Percentiles rank a stretch among this genome's conserved stretches.
Evolutionary conservation across 140 eudicot species (phyloP).

Genomic region (Bidens hawaiensis): DNA sequence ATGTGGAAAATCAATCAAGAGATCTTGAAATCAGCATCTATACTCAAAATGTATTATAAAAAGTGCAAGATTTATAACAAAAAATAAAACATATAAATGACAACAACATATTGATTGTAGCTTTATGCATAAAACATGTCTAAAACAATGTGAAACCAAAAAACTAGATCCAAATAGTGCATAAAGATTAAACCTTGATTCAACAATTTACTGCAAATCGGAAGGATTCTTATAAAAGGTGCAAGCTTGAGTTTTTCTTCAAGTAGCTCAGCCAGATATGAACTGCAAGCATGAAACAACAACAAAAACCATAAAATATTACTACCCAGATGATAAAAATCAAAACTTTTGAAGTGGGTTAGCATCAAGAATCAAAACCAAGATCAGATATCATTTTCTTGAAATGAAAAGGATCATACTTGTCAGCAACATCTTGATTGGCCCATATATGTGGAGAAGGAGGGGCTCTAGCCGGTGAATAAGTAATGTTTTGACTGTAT

Average conservation of each 20-base stretch:
- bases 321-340: conserved; percentile 1
- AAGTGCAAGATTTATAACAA: conserved; percentile 20
- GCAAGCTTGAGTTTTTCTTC: conserved; percentile 73
- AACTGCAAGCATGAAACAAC: conserved; percentile 40
- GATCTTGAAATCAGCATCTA: conserved; percentile 22
- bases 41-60: conserved; percentile 3
- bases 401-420: conserved; percentile 23
- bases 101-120: conserved; percentile 4
- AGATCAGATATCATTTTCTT: conserved; percentile 10
- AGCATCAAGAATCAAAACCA: conserved; percentile 17
- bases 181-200: conserved; percentile 57
- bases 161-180: conserved; percentile 46
- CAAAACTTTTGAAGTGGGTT: conserved; percentile 7
- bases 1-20: neutral
- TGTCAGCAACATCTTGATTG: conserved; percentile 55
- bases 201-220: conserved; percentile 69
- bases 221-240: conserved; percentile 70
- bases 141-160: conserved; percentile 1
- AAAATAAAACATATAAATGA: conserved; percentile 6
- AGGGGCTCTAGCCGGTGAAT: conserved; percentile 60
- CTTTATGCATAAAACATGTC: conserved; percentile 8
- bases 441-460: conserved; percentile 56
- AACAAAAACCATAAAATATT: conserved; percentile 8
- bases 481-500: conserved; percentile 44
- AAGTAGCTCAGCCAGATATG: conserved; percentile 71